Evolutionary conservation across 805 yeast species (phyloP).

Genomic region (Isabelozyma gotoi): DNA sequence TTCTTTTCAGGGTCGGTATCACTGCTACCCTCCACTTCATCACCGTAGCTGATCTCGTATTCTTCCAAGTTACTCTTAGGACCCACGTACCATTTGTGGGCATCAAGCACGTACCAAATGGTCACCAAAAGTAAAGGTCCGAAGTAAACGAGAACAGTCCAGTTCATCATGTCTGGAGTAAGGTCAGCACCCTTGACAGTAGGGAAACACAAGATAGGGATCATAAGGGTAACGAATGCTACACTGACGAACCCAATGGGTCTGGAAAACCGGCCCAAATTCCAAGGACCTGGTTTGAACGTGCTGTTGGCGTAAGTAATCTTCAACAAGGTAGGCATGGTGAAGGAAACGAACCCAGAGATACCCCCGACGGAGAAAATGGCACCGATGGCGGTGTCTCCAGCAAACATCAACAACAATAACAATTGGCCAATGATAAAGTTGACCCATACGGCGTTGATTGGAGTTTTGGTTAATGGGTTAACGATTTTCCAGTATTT

Average conservation of each 20-base stretch:
- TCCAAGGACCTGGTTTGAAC: constrained; percentile 68
- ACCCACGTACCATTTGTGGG: constrained; percentile 60
- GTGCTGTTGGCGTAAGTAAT: constrained; percentile 52
- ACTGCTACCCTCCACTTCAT: background rate
- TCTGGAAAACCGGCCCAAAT: constrained; percentile 53
- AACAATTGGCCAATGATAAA: constrained; percentile 54
- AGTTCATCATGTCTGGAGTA: constrained; percentile 51
- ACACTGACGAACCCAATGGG: constrained; percentile 50
- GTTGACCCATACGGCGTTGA: constrained; percentile 63
- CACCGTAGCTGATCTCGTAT: constrained; percentile 27
- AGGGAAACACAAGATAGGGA: constrained; percentile 63
- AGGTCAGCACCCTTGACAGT: constrained; percentile 31
- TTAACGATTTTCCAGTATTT: constrained; percentile 49
- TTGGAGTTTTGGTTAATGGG: constrained; percentile 56
- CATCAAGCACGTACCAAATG: constrained; percentile 51
- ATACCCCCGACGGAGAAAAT: constrained; percentile 74
- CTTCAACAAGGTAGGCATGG: constrained; percentile 60
- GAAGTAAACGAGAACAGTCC: constrained; percentile 62
- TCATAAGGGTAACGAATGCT: constrained; percentile 53
- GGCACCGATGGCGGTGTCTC: constrained; percentile 65
- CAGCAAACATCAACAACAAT: constrained; percentile 59
- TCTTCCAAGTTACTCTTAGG: constrained; percentile 54
- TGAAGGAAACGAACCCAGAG: constrained; percentile 64
- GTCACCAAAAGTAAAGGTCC: constrained; percentile 56
- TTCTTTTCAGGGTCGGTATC: background rate